These are phyloP conservation scores for Candida loeiensis DNA, from an alignment of 805 yeast genomes.

Conservation along the genomic window DNA sequence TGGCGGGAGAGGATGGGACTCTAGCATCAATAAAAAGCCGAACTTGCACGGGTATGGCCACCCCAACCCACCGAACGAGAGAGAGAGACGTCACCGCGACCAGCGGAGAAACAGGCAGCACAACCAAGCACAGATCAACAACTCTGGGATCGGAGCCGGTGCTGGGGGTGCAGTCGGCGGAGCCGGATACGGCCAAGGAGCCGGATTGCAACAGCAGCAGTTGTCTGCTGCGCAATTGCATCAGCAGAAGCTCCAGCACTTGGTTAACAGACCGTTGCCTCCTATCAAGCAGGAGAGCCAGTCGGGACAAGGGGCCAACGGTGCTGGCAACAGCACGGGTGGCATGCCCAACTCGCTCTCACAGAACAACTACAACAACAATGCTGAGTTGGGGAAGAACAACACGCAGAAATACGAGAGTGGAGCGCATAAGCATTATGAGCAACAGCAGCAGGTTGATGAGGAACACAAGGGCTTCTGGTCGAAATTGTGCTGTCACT, in stretches of 20 bases:
- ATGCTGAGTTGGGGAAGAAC: conserved; percentile 14
- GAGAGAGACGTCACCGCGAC: conserved; percentile 45
- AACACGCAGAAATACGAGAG: conserved; percentile 13
- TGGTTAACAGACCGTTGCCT: conserved; percentile 47
- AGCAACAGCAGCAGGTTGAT: conserved; percentile 37
- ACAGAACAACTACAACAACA: conserved; percentile 15
- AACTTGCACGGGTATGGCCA: conserved; percentile 81
- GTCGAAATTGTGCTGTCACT: conserved; percentile 43
- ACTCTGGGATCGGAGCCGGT: conserved; percentile 16
- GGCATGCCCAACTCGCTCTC: conserved; percentile 20
- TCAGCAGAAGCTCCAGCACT: conserved; percentile 46
- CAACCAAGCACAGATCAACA: conserved; percentile 15
- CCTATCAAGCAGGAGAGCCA: conserved; percentile 44
- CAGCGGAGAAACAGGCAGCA: conserved; percentile 44
- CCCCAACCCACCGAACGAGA: conserved; percentile 54
- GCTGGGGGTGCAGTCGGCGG: conserved; percentile 8
- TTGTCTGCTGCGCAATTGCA: conserved; percentile 45
- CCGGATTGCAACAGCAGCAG: conserved; percentile 29
- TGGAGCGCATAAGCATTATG: conserved; percentile 26
- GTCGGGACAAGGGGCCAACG: conserved; percentile 12
- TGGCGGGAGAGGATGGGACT: conserved; percentile 80
- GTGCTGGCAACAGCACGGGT: conserved; percentile 15
- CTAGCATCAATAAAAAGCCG: conserved; percentile 69
- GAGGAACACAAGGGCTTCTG: conserved; percentile 39
- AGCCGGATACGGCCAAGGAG: conserved; percentile 8